Evolutionary conservation across 2,329 filamentous ascomycete species (phyloP), one percentile per base, ranked within the genome.

Genomic region (Penicillium sp.): DNA sequence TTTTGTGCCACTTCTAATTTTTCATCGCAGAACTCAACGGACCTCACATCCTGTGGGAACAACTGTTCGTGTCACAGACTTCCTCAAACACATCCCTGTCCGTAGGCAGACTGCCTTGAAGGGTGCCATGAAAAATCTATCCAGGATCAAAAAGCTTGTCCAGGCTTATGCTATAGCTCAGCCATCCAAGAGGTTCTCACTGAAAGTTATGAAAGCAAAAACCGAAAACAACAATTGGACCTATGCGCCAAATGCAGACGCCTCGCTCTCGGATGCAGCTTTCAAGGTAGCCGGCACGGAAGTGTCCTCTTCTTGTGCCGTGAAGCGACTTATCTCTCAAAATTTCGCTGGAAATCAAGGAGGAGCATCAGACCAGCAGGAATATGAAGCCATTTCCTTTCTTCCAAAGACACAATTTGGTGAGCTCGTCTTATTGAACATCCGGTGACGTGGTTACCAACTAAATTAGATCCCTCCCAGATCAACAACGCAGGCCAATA

Each of bases 141-240:
- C 73, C 5, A 80, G 76, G 48, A 76, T 86, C 50, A 83, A 79
- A 66, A 76, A 76, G 24, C 59, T 83, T 22, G 66, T 88, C 40
- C 81, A 85, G 62, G 73, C 79, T 2, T 88, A 87, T 70, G 83
- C 84, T 10, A 76, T 87, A 39, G 82, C 84, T 16, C 78, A 83
- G 56, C 82, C 83, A 5, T 68, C 74, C 10, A 77, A 81, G n/a
- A 75, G 85, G 13, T 75, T 88, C 26, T 81, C 80, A 1, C 64
- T 85, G n/a, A 81, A 76, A 56, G 72, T 79, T 0, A 60, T 87
- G 20, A 83, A 85, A 67, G 81, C 78, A 2, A 86, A 85, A 68
- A 86, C 84, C 62, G 81, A 86, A 60, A 80, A 80, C 53, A 72
- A 66, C 4, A 89, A 89, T 44, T 86, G 84, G 75, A 74, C 79